A percentile compares a stretch with the other conserved stretches of the same genome.
These are phyloP conservation scores for Glycine latifolia DNA, from an alignment of 306 rosid species.

Conservation along the genomic window DNA sequence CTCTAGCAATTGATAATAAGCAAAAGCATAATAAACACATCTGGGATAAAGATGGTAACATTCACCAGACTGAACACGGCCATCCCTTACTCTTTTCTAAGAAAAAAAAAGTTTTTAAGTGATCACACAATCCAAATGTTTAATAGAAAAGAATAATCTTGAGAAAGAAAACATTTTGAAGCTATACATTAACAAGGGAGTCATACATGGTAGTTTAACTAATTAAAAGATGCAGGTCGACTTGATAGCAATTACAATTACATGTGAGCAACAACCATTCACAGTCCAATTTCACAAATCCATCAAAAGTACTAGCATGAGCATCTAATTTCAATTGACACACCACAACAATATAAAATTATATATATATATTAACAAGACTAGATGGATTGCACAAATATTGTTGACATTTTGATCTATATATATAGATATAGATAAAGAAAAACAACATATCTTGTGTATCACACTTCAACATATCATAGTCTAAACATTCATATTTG, in stretches of 20 bases:
- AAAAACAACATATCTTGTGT: conserved; percentile 32
- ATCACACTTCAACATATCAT: conserved; percentile 5
- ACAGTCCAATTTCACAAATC: conserved; percentile 38
- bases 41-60: conserved; percentile 94
- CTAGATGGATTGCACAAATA: conserved; percentile 19
- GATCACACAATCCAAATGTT: conserved; percentile 40
- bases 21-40: conserved; percentile 85
- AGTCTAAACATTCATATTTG: conserved; percentile 12
- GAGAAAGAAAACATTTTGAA: conserved; percentile 40
- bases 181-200: conserved; percentile 5
- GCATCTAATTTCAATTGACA: conserved; percentile 41
- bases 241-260: conserved; percentile 37
- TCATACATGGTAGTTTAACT: conserved; percentile 20
- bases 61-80: conserved; percentile 95
- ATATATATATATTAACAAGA: conserved; percentile 6
- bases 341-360: background rate
- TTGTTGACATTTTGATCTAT: conserved; percentile 18
- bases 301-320: conserved; percentile 23
- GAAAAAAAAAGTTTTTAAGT: conserved; percentile 29
- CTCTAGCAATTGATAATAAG: conserved; percentile 92
- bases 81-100: conserved; percentile 98
- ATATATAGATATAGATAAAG: background rate
- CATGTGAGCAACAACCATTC: background rate
- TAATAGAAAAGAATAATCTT: conserved; percentile 13
- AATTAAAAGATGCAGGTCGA: conserved; percentile 10